phyloP scores from a whole-genome alignment of 1,139 yeast species.

The Pichia sp. region DNA sequence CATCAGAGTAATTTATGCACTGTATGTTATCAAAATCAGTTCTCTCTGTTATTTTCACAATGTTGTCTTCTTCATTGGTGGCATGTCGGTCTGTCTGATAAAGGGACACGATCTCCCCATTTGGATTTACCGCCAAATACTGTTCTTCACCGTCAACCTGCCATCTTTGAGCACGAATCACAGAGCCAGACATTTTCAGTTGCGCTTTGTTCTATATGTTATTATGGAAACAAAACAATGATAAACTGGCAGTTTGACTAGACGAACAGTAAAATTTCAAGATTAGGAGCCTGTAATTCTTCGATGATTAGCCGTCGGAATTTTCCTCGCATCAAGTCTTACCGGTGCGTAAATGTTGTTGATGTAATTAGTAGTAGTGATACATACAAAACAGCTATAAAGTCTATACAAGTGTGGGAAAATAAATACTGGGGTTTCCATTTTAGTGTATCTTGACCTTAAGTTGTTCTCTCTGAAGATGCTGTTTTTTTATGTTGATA shows the following conservation, averaged over 20 bases:
- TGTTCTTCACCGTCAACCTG: slow-evolving; percentile 26
- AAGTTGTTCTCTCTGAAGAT: slow-evolving; percentile 30
- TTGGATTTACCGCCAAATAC: slow-evolving; percentile 56
- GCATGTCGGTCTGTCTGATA: slow-evolving; percentile 44
- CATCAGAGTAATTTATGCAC: slow-evolving; percentile 62
- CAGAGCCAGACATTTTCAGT: slow-evolving; percentile 28
- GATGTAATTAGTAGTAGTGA: background rate
- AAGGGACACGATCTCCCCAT: slow-evolving; percentile 62
- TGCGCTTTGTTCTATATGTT: background rate
- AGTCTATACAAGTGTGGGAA: background rate
- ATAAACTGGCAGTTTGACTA: too few relatives aligned
- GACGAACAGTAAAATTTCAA: too few relatives aligned
- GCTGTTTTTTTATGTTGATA: slow-evolving; percentile 25
- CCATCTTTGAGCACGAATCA: slow-evolving; percentile 29
- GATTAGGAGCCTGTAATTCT: too few relatives aligned
- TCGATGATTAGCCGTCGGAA: background rate
- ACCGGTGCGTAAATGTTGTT: background rate
- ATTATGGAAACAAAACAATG: too few relatives aligned
- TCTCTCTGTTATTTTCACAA: slow-evolving; percentile 47
- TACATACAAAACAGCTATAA: background rate
- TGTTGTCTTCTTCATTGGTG: slow-evolving; percentile 35
- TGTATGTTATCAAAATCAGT: slow-evolving; percentile 70
- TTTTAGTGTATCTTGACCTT: slow-evolving; percentile 23
- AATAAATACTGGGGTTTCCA: background rate
- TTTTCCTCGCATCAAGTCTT: background rate